Base-by-base conservation (phyloP, 441 rosid species). In the Bruguiera hainesii region DNA sequence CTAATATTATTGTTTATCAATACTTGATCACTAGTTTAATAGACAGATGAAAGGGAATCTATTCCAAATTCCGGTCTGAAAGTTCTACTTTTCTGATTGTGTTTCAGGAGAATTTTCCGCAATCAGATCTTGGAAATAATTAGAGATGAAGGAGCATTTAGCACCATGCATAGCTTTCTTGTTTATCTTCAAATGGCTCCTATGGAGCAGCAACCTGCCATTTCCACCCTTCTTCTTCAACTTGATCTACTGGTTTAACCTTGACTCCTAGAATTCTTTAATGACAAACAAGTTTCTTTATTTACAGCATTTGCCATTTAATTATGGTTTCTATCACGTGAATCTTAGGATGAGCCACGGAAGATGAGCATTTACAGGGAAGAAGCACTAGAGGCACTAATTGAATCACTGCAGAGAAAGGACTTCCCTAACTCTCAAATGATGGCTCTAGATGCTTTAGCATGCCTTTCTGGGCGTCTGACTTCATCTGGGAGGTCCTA, bases 321-420 rank as follows among this genome's bases (percentile, higher is more conserved):
- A 56, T 20, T 66, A 58, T 46, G 58, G 13, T 42, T 64, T 70
- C 55, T 68, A 30, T 68, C 35, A 56, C 30, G 66, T 25, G 63
- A 63, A 39, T 55, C 55, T 71, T 80, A 88, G 89, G 82, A 42
- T 6, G 89, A 88, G 81, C 94, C 94, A 25, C 76, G 74, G 60
- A 81, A 86, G 75, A 88, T 84, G 90, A 88, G 94, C 81, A 83
- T 88, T 56, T 88, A 86, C 66, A 83, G 90, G 70, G 94, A 88
- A 84, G 94, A 86, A 71, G 86, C 89, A 16, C 61, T 79, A 21
- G 94, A 84, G 64, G 78, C 81, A 64, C 69, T 88, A 61, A 80
- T 83, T 52, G 88, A 88, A 76, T 80, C 83, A 63, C 84, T 88
- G 64, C 80, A 69, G 33, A 83, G 70, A 70, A 86, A 78, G 80